Percentiles rank a stretch among this genome's conserved stretches.
These are phyloP conservation scores for Fusarium drepaniforme DNA, from an alignment of 2,329 filamentous ascomycete genomes.

Conservation along the genomic window DNA sequence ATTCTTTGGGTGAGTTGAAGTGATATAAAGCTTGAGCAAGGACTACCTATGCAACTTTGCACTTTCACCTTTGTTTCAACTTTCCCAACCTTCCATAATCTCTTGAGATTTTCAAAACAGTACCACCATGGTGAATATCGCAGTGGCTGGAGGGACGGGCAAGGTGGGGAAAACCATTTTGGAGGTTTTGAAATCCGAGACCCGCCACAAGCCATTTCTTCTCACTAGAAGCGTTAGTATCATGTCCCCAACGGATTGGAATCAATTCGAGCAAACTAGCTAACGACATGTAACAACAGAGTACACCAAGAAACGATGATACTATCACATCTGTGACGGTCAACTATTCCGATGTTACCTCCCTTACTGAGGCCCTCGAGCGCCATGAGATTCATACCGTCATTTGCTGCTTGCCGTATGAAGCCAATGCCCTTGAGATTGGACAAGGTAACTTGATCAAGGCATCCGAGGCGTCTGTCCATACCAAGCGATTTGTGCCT, in stretches of 20 bases:
- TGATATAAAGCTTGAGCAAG: background rate
- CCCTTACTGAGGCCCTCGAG: background rate
- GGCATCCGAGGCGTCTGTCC: background rate
- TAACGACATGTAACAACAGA: background rate
- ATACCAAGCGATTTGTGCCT: background rate
- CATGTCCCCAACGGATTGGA: background rate
- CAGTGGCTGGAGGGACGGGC: background rate
- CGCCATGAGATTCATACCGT: background rate
- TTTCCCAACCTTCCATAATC: background rate
- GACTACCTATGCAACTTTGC: background rate
- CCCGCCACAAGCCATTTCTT: background rate
- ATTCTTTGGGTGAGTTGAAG: background rate
- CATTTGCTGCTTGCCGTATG: background rate
- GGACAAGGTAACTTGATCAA: background rate
- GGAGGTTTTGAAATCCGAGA: background rate
- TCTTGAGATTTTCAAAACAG: background rate
- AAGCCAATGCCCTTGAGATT: background rate
- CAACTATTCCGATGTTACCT: background rate
- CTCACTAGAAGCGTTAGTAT: background rate
- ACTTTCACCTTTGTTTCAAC: background rate
- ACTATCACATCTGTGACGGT: background rate
- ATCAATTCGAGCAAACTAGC: background rate
- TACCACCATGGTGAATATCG: background rate
- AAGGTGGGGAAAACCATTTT: background rate
- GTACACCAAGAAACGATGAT: background rate